Evolutionary conservation across 148 eudicot genomes (phyloP), one percentile per base, ranked within the genome.

Genomic region (Arbutus unedo): DNA sequence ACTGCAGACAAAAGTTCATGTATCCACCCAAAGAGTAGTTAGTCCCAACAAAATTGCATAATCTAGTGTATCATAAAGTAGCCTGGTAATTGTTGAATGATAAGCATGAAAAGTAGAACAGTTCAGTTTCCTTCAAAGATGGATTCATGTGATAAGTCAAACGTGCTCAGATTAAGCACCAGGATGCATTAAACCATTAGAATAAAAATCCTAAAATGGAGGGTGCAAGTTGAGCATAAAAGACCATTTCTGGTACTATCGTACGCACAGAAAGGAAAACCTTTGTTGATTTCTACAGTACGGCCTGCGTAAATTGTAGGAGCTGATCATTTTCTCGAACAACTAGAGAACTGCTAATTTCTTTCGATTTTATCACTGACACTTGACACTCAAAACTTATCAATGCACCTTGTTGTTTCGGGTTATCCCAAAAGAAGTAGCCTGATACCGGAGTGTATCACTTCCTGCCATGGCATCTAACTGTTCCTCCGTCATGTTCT

Each of bases 381-480:
- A 14, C 31, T 51, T 38, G 21, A 80, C 23, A 19, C 16, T 47
- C 15, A 18, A 50, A 75, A 50, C 43, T 25, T 60, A 23, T 19
- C 74, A 67, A 54, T 18, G 60, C 25, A 96, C 99, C 99, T 94
- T 96, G 83, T 96, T 96, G 78, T 96, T 96, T 83, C 96, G 87
- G 85, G 93, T 89, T 23, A 93, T 81, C 70, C 99, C 99, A 91
- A 89, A 96, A 54, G 99, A 93, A 8, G 96, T 96, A 73, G 99
- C 98, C 83, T 94, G 96, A 87, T 93, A 90, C 60, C 99, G 92
- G 54, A 96, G 93, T 53, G 94, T 92, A 68, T 96, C 99, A 81
- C 99, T 97, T 82, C 98, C 99, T 71, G 99, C 97, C 99, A 96
- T 96, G 55, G 98, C 90, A 89, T 96, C 99, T 81, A 96, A 81